Base-by-base conservation (phyloP, 345 rosid genomes). In the Murraya koenigii region DNA sequence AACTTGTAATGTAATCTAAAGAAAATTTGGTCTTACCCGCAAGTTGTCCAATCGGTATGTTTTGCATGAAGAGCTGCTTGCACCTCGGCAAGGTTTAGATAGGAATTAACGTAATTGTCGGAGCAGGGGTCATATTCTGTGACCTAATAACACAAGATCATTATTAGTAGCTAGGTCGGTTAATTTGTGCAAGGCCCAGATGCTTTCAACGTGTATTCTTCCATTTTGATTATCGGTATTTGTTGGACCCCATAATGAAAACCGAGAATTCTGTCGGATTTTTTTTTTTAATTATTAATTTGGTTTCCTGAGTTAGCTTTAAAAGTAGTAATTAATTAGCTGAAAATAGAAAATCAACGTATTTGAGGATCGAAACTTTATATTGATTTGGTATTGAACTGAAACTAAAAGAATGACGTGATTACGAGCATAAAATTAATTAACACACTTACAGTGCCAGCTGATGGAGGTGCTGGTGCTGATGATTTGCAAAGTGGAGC, bases 111-210 rank as follows among this genome's bases (percentile, higher is more conserved):
- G 52, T 87, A 83, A 28, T 2, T 0, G 22, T 26, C 75, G 17
- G 87, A 76, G 82, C 90, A 87, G 30, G 90, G 92, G 68, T 89
- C 90, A 38, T 76, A 85, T 3, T 78, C 81, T 23, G 74, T 30
- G 10, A 75, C 79, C 90, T 88, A 70, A 41, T 30, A 17, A 67
- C 32, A n/a, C 5, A 74, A 38, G 17, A 23, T 55, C 33, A 28
- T 11, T 44, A 13, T 39, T 39, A 41, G 20, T 41, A 8, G 36
- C 36, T 59, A 15, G 15, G 66, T 38, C 10, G 23, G 26, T n/a
- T 30, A 14, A 7, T 17, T 5, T 2, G 22, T 36, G 33, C 8
- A 63, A 4, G 19, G 22, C n/a, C 19, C 20, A 28, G 36, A 13
- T 10, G 36, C 2, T 63, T 30, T 63, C 63, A 23, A 49, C 55